Conservation (phyloP, 2,329 filamentous ascomycete species). For the Periconia digitata region DNA sequence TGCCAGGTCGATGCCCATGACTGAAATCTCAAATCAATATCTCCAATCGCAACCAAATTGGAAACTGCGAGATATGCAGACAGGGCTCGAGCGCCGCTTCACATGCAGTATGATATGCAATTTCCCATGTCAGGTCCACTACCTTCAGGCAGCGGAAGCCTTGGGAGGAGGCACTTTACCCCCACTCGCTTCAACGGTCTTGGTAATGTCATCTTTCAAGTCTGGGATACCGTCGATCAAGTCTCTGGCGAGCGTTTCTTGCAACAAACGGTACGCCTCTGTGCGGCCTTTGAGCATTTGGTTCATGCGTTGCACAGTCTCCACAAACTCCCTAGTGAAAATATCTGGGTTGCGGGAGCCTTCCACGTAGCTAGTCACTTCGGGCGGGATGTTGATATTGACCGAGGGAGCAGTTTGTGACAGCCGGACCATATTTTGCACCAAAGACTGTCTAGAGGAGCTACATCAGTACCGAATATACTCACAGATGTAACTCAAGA, state of each 20-base stretch:
- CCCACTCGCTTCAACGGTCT: slow-evolving; percentile 51
- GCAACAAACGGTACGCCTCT: slow-evolving; percentile 60
- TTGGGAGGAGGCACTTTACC: slow-evolving; percentile 29
- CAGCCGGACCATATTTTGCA: slow-evolving; percentile 57
- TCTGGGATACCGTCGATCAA: slow-evolving; percentile 62
- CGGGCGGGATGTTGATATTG: slow-evolving; percentile 58
- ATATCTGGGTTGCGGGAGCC: slow-evolving; percentile 66
- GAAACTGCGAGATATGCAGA: background rate
- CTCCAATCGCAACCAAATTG: background rate
- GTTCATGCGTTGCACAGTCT: slow-evolving; percentile 63
- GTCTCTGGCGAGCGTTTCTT: slow-evolving; percentile 60
- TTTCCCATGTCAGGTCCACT: no score
- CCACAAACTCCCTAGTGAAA: slow-evolving; percentile 67
- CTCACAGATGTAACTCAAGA: background rate
- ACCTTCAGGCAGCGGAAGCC: slow-evolving; percentile 2
- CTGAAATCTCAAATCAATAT: background rate
- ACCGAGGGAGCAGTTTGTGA: slow-evolving; percentile 52
- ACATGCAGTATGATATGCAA: no score
- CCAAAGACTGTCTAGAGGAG: slow-evolving; percentile 50
- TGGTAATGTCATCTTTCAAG: slow-evolving; percentile 55
- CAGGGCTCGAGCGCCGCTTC: no score
- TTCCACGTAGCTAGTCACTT: slow-evolving; percentile 65
- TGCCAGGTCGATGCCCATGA: background rate
- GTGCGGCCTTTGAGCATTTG: slow-evolving; percentile 63
- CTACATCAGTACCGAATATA: slow-evolving; percentile 6